phyloP scores from a whole-genome alignment of 371 early-diverging fungal species.

The Mucor piriformis region DNA sequence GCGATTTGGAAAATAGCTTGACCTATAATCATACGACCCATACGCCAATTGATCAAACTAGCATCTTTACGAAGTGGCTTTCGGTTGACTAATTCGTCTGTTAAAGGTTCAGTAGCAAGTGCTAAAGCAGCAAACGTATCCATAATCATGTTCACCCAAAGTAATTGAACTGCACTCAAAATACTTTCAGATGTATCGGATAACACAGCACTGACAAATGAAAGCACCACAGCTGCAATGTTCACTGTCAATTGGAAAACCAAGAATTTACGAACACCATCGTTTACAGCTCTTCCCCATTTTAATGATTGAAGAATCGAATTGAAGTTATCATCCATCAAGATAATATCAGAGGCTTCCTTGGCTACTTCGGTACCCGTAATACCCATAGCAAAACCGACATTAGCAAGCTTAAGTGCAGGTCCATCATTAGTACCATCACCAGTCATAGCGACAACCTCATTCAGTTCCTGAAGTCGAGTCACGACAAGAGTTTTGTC shows the following conservation, averaged over 20 bases:
- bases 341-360: constrained; percentile 1
- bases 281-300: background rate
- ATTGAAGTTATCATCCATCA: constrained; percentile 1
- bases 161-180: background rate
- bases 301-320: background rate
- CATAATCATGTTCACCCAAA: background rate
- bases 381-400: background rate
- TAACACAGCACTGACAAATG: background rate
- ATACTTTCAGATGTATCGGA: background rate
- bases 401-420: background rate
- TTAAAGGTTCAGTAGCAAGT: background rate
- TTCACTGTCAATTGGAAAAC: background rate
- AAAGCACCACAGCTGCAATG: background rate
- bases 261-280: background rate
- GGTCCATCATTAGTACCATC: background rate
- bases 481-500: background rate
- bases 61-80: background rate
- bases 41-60: background rate
- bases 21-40: background rate
- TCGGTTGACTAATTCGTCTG: background rate
- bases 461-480: background rate
- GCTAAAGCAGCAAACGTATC: background rate
- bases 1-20: background rate
- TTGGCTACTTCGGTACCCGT: background rate
- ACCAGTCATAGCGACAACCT: background rate